Conservation (phyloP, 345 rosid genomes). For the Jatropha curcas region DNA sequence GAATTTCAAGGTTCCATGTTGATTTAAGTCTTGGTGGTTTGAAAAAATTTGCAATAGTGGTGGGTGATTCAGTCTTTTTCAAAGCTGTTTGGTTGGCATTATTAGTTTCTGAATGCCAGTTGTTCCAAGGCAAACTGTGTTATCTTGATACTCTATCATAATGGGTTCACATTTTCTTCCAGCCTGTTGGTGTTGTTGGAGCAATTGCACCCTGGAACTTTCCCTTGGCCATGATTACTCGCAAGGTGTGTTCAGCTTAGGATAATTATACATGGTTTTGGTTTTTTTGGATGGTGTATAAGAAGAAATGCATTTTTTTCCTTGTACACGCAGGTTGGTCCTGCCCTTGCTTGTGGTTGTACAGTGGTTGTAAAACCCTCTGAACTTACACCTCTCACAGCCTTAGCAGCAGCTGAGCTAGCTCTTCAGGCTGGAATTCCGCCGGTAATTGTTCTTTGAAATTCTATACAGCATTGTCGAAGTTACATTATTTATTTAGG, state of each 20-base stretch:
- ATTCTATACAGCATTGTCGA: neutral
- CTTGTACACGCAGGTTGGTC: constrained; percentile 69
- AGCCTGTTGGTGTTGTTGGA: constrained; percentile 99
- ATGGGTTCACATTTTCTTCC: constrained; percentile 30
- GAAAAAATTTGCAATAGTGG: too few relatives aligned
- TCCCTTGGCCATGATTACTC: constrained; percentile 97
- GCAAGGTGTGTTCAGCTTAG: constrained; percentile 61
- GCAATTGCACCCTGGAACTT: constrained; percentile 97
- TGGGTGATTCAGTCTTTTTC: neutral
- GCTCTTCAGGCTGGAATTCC: constrained; percentile 98
- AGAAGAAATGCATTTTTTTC: constrained; percentile 24
- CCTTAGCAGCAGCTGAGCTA: constrained; percentile 92
- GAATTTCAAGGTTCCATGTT: too few relatives aligned
- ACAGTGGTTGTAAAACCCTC: constrained; percentile 96
- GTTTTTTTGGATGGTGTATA: constrained; percentile 12
- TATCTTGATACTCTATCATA: neutral
- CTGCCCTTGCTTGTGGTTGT: constrained; percentile 99
- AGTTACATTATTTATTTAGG: constrained; percentile 4
- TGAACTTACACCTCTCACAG: constrained; percentile 92
- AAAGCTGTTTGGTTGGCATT: neutral
- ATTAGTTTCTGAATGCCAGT: neutral
- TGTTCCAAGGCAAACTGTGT: neutral
- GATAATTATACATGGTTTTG: neutral
- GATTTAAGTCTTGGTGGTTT: too few relatives aligned
- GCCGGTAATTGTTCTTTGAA: constrained; percentile 55